Evolutionary conservation across 352 stramenopile species (phyloP).

Genomic region (Thraustotheca clavata): DNA sequence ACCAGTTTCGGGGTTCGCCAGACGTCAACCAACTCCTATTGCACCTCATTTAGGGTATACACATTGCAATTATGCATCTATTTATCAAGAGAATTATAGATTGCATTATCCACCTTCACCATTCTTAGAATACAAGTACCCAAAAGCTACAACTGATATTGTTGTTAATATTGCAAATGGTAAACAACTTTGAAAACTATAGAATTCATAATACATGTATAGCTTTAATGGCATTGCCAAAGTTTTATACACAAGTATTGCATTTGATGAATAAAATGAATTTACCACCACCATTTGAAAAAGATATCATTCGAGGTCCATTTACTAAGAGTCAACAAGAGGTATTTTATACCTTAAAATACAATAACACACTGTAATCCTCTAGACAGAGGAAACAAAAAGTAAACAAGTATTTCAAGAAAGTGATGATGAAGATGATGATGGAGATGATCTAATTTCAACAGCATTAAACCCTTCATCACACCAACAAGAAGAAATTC

Average conservation of each 20-base stretch:
- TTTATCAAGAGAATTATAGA: conserved; percentile 27
- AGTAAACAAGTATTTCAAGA: conserved; percentile 23
- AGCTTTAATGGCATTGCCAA: conserved; percentile 79
- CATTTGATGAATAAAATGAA: conserved; percentile 93
- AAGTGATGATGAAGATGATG: conserved; percentile 23
- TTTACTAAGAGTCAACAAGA: conserved; percentile 46
- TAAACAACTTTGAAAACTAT: conserved; percentile 20
- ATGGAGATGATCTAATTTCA: background rate
- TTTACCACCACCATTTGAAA: conserved; percentile 68
- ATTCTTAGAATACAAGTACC: conserved; percentile 83
- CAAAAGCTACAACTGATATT: conserved; percentile 58
- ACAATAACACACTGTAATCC: too few relatives aligned
- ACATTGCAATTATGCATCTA: background rate
- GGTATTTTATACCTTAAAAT: too few relatives aligned
- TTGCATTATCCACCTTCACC: conserved; percentile 80
- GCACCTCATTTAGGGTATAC: conserved; percentile 66
- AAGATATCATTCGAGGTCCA: conserved; percentile 48
- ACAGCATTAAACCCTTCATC: background rate
- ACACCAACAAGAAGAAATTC: background rate
- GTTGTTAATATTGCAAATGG: conserved; percentile 84
- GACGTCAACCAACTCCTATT: conserved; percentile 33
- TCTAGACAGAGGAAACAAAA: too few relatives aligned
- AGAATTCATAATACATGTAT: background rate
- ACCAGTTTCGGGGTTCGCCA: too few relatives aligned
- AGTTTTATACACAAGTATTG: conserved; percentile 86